Percentiles rank a stretch among this genome's conserved stretches.
phyloP scores from a whole-genome alignment of 1,139 yeast species.

The Zygoascus hellenicus region DNA sequence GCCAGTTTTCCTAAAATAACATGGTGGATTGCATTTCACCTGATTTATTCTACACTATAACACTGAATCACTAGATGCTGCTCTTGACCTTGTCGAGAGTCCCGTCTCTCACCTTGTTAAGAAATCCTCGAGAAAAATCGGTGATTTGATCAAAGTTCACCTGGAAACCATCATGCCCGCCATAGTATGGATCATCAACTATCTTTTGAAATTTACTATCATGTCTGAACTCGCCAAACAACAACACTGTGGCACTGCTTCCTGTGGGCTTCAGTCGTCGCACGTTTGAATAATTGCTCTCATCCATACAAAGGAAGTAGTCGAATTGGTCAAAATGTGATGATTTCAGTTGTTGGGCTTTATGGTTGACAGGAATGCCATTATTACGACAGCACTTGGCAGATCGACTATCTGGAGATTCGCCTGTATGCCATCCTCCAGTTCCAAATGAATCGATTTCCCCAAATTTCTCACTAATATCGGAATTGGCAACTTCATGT shows the following conservation, averaged over 20 bases:
- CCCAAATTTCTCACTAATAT: constrained; percentile 39
- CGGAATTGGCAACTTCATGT: constrained; percentile 52
- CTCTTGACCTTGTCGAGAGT: not conserved
- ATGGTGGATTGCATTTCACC: too few relatives aligned
- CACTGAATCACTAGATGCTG: too few relatives aligned
- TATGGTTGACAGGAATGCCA: constrained; percentile 69
- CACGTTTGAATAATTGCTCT: constrained; percentile 44
- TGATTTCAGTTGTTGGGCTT: constrained; percentile 62
- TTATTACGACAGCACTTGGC: constrained; percentile 61
- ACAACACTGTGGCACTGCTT: constrained; percentile 20
- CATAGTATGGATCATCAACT: constrained; percentile 90
- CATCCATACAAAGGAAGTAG: constrained; percentile 73
- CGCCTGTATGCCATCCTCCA: constrained; percentile 78
- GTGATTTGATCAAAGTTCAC: constrained; percentile 64
- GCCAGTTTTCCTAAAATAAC: too few relatives aligned
- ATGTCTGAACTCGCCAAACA: constrained; percentile 76
- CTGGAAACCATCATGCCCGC: constrained; percentile 79
- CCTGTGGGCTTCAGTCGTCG: constrained; percentile 51
- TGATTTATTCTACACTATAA: too few relatives aligned
- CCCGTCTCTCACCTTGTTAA: constrained; percentile 11
- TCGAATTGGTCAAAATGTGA: constrained; percentile 66
- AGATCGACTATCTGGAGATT: constrained; percentile 72
- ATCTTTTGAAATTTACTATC: constrained; percentile 46
- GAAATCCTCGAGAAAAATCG: constrained; percentile 47
- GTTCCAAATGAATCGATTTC: constrained; percentile 85